A percentile compares a stretch with the other conserved stretches of the same genome.
Conservation (phyloP, 371 early-diverging fungal genomes). For the Apophysomyces trapeziformis region DNA sequence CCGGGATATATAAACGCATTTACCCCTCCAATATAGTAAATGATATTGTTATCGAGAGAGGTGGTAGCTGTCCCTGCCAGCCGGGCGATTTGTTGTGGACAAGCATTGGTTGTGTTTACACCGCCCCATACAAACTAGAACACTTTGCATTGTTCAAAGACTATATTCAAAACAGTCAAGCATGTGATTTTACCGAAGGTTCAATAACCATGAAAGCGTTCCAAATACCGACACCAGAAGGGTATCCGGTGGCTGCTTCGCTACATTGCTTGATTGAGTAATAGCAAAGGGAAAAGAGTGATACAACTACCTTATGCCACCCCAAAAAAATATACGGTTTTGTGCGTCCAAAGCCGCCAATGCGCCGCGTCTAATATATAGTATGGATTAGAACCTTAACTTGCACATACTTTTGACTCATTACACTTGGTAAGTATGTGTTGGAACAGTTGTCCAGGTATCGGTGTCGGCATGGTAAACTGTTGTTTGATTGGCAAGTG, state of each 20-base stretch:
- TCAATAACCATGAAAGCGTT: neutral
- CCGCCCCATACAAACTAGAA: neutral
- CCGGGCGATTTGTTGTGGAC: neutral
- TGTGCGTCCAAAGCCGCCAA: neutral
- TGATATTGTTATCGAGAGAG: neutral
- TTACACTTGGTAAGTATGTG: neutral
- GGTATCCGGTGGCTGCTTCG: neutral
- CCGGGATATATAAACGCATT: neutral
- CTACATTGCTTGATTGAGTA: neutral
- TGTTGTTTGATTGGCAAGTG: conserved; percentile 3
- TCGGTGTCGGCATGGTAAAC: conserved; percentile 12
- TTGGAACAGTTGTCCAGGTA: conserved; percentile 1
- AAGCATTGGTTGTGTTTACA: neutral
- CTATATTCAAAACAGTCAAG: neutral
- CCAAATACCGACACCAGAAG: neutral
- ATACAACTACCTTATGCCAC: neutral
- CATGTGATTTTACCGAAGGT: neutral
- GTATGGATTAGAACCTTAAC: too few species aligned
- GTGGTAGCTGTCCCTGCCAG: neutral
- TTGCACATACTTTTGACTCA: too few species aligned
- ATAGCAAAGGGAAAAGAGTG: neutral
- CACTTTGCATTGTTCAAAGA: neutral
- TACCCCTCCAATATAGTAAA: neutral
- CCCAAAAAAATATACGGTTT: neutral
- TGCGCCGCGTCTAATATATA: neutral